A percentile compares a stretch with the other conserved stretches of the same genome.
Conservation (phyloP, 2,329 filamentous ascomycete genomes). For the Phyllosticta capitalensis region DNA sequence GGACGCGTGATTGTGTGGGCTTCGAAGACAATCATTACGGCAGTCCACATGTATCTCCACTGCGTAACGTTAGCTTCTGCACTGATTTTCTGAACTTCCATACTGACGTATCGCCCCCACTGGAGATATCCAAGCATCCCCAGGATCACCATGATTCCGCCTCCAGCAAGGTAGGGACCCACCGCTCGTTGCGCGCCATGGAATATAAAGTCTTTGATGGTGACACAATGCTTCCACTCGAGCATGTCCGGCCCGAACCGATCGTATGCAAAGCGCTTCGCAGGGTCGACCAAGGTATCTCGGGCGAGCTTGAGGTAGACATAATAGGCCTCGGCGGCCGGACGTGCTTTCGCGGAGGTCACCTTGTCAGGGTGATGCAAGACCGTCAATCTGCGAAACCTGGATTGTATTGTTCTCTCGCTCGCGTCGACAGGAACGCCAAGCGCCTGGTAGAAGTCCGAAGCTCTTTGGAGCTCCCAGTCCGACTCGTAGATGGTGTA, state of each 20-base stretch:
- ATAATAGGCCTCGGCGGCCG: slow-evolving; percentile 50
- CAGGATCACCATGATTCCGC: slow-evolving; percentile 50
- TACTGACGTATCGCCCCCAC: slow-evolving; percentile 47
- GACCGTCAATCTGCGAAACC: slow-evolving; percentile 66
- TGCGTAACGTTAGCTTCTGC: neutral
- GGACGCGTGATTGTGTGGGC: slow-evolving; percentile 47
- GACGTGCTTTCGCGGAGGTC: slow-evolving; percentile 26
- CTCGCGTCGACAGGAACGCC: slow-evolving; percentile 58
- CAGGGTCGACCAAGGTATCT: slow-evolving; percentile 70
- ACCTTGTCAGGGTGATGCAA: slow-evolving; percentile 79
- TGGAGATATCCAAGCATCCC: slow-evolving; percentile 58
- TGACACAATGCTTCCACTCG: slow-evolving; percentile 55
- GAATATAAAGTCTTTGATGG: slow-evolving; percentile 62
- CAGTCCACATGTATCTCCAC: slow-evolving; percentile 44
- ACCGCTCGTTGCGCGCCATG: slow-evolving; percentile 53
- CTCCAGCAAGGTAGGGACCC: slow-evolving; percentile 52
- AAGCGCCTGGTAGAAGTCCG: slow-evolving; percentile 73
- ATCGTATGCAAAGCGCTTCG: slow-evolving; percentile 78
- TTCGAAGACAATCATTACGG: slow-evolving; percentile 48
- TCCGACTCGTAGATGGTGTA: slow-evolving; percentile 93
- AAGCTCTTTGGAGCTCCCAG: slow-evolving; percentile 60
- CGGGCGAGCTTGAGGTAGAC: slow-evolving; percentile 74
- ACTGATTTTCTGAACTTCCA: neutral
- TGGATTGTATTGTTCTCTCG: slow-evolving; percentile 71
- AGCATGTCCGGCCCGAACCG: slow-evolving; percentile 69